Base-by-base conservation (phyloP, 768 basidiomycete genomes). In the Leccinum aurantiacum region DNA sequence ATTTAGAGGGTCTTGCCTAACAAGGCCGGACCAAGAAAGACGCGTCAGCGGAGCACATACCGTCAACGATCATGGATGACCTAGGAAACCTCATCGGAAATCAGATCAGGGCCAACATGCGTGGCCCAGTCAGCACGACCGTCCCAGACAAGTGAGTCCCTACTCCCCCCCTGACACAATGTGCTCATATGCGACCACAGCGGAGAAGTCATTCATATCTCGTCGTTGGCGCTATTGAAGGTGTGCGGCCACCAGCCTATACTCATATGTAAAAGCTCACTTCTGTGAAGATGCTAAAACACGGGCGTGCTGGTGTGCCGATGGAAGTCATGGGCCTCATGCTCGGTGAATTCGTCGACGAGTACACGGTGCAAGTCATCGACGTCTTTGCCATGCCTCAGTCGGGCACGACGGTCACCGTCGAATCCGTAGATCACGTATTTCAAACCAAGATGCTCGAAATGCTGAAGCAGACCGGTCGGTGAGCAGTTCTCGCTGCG, bases 301-400 rank as follows among this genome's bases (percentile, higher is more conserved):
- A 99, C 69, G 97, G 97, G 22, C 89, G 97, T 56, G 95, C 97
- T 44, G 97, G 96, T 60, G 97, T 99, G 27, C 97, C 97, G 9
- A 95, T 98, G 91, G 97, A 99, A 78, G 96, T 98, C 65, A 98
- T 99, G 96, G 92, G 93, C 62, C 85, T 95, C 41, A 95, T 98
- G 93, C 82, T 98, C 24, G 95, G 96, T 14, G 95, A 97, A 74
- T 98, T 98, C 66, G 93, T 98, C 51, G 97, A 99, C 79, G 97
- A 98, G 72, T 96, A 96, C 80, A 90, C 90, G 4, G 87, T 96
- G 50, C 89, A 94, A 75, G 90, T 94, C 47, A 89, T 95, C 73
- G 96, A 98, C 72, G 96, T 98, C 62, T 98, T 98, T 68, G 96
- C 96, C 49, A 98, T 98, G 96, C 96, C 96, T 50, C 96, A 98